Base-by-base conservation (phyloP, 2,329 filamentous ascomycete species). In the Penicillium sp. region DNA sequence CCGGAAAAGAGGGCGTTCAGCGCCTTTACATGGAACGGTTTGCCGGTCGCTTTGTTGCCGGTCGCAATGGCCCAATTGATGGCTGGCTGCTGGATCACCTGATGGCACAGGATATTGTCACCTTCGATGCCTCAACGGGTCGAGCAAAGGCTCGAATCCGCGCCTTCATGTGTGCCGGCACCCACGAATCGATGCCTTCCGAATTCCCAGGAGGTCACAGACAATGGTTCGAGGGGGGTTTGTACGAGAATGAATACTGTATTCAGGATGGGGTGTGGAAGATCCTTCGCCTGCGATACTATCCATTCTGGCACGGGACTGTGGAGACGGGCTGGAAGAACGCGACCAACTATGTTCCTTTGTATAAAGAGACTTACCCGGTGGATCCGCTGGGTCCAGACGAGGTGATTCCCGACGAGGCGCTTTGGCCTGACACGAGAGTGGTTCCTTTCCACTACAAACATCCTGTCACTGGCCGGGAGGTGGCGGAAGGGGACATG, bases 381-480 rank as follows among this genome's bases (percentile, higher is more conserved):
- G 48, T n/a, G 8, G 48, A 52, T 8, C 48, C 48, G 7, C 48
- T 52, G 1, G 48, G 48, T 22, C 48, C 48, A 6, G 48, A 52
- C 14, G 48, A 37, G 16, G 6, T 22, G 19, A 1, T 52, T n/a
- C 43, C n/a, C 25, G 25, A 14, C 3, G 43, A 48, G 7, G 14
- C 43, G 43, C 25, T 48, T 4, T 48, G 43, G 48, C 48, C 48
- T 52, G 48, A 52, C n/a, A 52, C 48, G 10, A 10, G 43, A 5
- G 48, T 52, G 28, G 8, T 48, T 48, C 43, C 43, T 16, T 48
- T 48, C 43, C 43, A 48, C n/a, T 48, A 48, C n/a, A 48, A 30
- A 1, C 43, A 48, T 14, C 43, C 43, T 7, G 8, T 48, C 43
- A 48, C 43, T 11, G 25, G 6, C 4, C 10, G 25, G 4, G 30